These are phyloP conservation scores for Penicillium sp. DNA, from an alignment of 2,329 filamentous ascomycete genomes.

Conservation along the genomic window DNA sequence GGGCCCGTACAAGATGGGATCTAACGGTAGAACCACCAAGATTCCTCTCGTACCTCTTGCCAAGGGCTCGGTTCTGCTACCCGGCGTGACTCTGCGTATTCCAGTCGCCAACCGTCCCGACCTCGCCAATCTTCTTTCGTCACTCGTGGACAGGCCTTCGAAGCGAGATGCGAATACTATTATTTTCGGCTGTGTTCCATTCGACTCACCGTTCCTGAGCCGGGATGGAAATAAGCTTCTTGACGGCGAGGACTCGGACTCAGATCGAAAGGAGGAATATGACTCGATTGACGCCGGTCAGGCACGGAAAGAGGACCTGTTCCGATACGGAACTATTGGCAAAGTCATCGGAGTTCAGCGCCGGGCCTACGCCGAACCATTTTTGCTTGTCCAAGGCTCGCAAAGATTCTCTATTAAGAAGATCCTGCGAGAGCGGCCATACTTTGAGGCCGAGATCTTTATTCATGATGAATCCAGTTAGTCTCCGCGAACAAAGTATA, in stretches of 20 bases:
- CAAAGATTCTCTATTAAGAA: conserved; percentile 73
- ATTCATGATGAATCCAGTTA: conserved; percentile 68
- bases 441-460: conserved; percentile 77
- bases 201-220: conserved; percentile 72
- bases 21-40: conserved; percentile 41
- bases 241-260: conserved; percentile 58
- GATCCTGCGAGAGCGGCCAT: conserved; percentile 73
- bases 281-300: conserved; percentile 57
- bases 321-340: conserved; percentile 75
- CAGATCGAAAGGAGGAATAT: conserved; percentile 43
- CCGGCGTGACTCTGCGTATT: conserved; percentile 80
- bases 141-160: conserved; percentile 70
- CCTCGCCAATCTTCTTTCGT: conserved; percentile 81
- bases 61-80: conserved; percentile 76
- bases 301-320: conserved; percentile 70
- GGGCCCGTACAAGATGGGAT: conserved; percentile 31
- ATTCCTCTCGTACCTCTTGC: conserved; percentile 81
- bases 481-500: conserved; percentile 20
- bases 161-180: conserved; percentile 66
- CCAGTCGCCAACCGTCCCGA: conserved; percentile 81
- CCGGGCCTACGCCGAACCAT: conserved; percentile 71
- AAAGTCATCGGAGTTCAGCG: conserved; percentile 78
- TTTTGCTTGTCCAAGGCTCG: conserved; percentile 81
- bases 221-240: conserved; percentile 74
- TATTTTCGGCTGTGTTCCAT: conserved; percentile 81